Evolutionary conservation across 768 basidiomycete genomes (phyloP).

Genomic region (Termitomyces titanicus): DNA sequence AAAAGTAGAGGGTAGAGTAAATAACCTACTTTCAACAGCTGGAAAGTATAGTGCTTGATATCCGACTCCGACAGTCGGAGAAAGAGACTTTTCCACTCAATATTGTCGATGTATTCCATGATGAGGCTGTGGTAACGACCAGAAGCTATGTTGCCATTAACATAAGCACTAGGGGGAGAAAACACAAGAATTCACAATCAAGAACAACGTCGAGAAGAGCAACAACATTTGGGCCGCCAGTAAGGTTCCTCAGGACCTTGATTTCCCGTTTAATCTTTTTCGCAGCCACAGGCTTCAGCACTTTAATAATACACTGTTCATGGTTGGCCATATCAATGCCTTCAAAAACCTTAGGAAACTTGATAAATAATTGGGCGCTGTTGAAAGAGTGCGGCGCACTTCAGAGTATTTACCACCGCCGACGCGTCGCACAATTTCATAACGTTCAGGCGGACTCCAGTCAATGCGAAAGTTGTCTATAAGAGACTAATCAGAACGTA

Average conservation of each 20-base stretch:
- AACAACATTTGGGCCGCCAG: constrained; percentile 70
- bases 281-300: constrained; percentile 68
- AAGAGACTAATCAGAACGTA: neutral
- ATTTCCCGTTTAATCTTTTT: constrained; percentile 76
- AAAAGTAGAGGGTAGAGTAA: neutral
- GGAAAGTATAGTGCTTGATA: constrained; percentile 64
- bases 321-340: constrained; percentile 53
- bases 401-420: constrained; percentile 68
- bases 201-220: constrained; percentile 64
- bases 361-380: neutral
- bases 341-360: constrained; percentile 47
- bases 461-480: constrained; percentile 56
- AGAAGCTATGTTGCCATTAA: constrained; percentile 32
- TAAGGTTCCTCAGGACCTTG: constrained; percentile 66
- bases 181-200: constrained; percentile 34
- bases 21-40: constrained; percentile 47
- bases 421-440: constrained; percentile 60
- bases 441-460: constrained; percentile 65
- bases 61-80: constrained; percentile 58
- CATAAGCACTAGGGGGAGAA: neutral
- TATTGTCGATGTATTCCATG: constrained; percentile 67
- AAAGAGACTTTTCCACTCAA: constrained; percentile 62
- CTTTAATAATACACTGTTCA: constrained; percentile 62
- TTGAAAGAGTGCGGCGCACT: constrained; percentile 28
- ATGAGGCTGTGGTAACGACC: constrained; percentile 61